Conservation (phyloP, 2,329 filamentous ascomycete genomes). For the Claviceps arundinis region DNA sequence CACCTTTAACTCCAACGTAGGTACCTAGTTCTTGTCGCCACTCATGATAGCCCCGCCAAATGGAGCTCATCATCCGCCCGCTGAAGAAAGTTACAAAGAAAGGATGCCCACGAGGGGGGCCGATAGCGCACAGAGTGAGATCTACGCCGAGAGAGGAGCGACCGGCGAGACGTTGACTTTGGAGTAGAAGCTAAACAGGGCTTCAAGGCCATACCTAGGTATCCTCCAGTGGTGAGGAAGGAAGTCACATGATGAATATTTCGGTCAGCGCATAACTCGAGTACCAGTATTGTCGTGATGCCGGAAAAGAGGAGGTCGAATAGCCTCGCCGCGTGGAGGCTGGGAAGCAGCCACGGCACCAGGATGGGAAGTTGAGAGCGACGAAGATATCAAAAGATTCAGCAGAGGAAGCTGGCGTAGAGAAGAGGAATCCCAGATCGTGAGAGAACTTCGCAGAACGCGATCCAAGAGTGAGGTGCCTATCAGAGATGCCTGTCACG, state of each 20-base stretch:
- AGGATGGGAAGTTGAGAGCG: constrained; percentile 18
- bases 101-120: constrained; percentile 20
- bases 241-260: constrained; percentile 1
- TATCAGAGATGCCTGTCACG: no score
- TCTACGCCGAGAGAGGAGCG: constrained; percentile 30
- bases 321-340: constrained; percentile 25
- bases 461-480: no score
- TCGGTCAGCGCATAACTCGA: constrained; percentile 18
- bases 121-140: constrained; percentile 23
- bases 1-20: constrained; percentile 17
- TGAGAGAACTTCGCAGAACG: constrained; percentile 14
- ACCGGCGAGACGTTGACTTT: constrained; percentile 28
- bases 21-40: constrained; percentile 7
- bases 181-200: constrained; percentile 28
- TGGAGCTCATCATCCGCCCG: constrained; percentile 43
- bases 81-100: constrained; percentile 43
- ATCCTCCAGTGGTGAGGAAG: constrained; percentile 19
- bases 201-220: constrained; percentile 23
- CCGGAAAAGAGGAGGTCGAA: constrained; percentile 23
- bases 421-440: constrained; percentile 17
- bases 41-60: constrained; percentile 33
- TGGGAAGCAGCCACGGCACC: constrained; percentile 22
- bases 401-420: constrained; percentile 15
- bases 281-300: constrained; percentile 26
- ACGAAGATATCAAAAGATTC: constrained; percentile 20